A percentile compares a stretch with the other conserved stretches of the same genome.
Evolutionary conservation across 495 filamentous ascomycete species (phyloP).

Genomic region (Penicillium cosmopolitanum): DNA sequence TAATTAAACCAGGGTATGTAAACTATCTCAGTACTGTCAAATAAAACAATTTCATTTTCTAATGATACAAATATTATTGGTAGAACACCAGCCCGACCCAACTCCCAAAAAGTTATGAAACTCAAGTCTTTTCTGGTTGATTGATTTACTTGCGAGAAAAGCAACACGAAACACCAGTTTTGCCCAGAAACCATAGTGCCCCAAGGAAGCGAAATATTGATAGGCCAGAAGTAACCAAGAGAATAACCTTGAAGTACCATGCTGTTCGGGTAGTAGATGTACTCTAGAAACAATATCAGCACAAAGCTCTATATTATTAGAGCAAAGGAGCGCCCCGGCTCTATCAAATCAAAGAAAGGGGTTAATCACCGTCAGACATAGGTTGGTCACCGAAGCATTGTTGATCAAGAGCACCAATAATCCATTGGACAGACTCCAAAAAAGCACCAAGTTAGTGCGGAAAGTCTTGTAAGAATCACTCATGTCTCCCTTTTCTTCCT

Average conservation of each 20-base stretch:
- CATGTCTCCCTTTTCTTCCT: constrained; percentile 71
- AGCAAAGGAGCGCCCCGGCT: neutral
- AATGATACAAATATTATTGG: too few species aligned
- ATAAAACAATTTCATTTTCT: too few species aligned
- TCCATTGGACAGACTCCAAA: constrained; percentile 87
- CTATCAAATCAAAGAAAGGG: neutral
- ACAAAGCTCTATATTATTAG: neutral
- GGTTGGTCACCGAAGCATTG: constrained; percentile 70
- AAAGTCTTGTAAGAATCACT: constrained; percentile 93
- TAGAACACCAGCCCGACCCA: too few species aligned
- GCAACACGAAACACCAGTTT: constrained; percentile 82
- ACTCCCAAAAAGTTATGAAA: neutral
- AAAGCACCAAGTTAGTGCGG: constrained; percentile 78
- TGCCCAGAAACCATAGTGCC: constrained; percentile 82
- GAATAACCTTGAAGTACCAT: constrained; percentile 77
- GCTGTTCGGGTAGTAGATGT: constrained; percentile 64
- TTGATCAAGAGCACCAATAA: constrained; percentile 78
- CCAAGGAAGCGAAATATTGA: constrained; percentile 79
- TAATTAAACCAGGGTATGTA: too few species aligned
- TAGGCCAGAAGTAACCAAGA: constrained; percentile 77
- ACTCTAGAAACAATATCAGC: constrained; percentile 13
- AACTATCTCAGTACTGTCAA: too few species aligned
- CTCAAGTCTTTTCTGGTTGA: neutral
- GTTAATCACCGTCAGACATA: constrained; percentile 73
- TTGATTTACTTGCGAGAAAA: constrained; percentile 39